Evolutionary conservation across 2,329 filamentous ascomycete genomes (phyloP).

Genomic region (Cladosporium oxysporum): DNA sequence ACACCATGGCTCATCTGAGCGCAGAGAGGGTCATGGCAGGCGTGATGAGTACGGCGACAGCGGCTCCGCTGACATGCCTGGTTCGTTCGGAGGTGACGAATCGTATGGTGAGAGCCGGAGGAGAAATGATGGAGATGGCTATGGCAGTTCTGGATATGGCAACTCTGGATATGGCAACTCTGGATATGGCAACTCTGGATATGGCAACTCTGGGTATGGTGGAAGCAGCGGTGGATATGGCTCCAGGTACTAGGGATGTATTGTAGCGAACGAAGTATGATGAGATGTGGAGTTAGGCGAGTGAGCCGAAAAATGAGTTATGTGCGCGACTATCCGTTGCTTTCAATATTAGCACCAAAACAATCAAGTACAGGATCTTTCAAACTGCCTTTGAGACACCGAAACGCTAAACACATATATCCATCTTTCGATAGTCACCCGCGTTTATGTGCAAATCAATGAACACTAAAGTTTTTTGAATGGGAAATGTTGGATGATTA

Average conservation of each 20-base stretch:
- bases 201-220: conserved; percentile 20
- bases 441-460: background rate
- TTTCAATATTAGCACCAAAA: background rate
- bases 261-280: background rate
- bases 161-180: background rate
- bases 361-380: background rate
- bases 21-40: conserved; percentile 22
- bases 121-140: conserved; percentile 18
- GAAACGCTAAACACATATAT: background rate
- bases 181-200: conserved; percentile 15
- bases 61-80: conserved; percentile 24
- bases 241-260: conserved; percentile 11
- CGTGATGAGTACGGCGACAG: conserved; percentile 24
- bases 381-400: background rate
- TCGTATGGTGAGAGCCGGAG: conserved; percentile 7
- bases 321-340: background rate
- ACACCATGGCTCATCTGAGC: conserved; percentile 7
- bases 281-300: background rate
- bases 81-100: conserved; percentile 26
- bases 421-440: background rate
- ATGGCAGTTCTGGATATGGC: conserved; percentile 20
- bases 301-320: background rate
- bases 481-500: background rate
- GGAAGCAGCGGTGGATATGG: conserved; percentile 19
- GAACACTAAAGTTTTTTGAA: background rate